phyloP scores from a whole-genome alignment of 2,329 filamentous ascomycete genomes.

The Colletotrichum truncatum region DNA sequence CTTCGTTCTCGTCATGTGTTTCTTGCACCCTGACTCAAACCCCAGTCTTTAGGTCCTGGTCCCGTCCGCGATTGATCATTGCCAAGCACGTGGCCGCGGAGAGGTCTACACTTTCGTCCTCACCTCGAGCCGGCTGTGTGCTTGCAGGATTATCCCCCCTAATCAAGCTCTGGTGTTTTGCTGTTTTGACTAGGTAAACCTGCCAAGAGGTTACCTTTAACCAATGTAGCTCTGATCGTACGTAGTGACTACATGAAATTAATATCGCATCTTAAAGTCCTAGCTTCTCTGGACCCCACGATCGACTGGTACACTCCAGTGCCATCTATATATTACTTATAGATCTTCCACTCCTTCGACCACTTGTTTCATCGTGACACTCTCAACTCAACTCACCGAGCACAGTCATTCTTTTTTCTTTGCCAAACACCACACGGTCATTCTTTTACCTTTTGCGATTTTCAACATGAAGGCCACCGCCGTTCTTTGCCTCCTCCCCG shows the following conservation, averaged over 20 bases:
- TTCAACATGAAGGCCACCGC: slow-evolving; percentile 34
- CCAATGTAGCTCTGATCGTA: slow-evolving; percentile 7
- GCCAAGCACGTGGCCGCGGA: slow-evolving; percentile 8
- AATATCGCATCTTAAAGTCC: slow-evolving; percentile 11
- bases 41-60: background rate
- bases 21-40: slow-evolving; percentile 1
- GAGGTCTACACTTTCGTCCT: background rate
- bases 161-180: background rate
- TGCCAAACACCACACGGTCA: background rate
- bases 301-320: slow-evolving; percentile 5
- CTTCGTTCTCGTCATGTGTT: slow-evolving; percentile 19
- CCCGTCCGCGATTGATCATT: slow-evolving; percentile 11
- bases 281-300: slow-evolving; percentile 2
- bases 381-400: background rate
- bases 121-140: background rate
- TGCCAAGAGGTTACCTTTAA: slow-evolving; percentile 17
- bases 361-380: background rate
- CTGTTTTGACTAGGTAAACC: background rate
- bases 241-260: slow-evolving; percentile 20
- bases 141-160: background rate
- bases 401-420: slow-evolving; percentile 12
- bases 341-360: slow-evolving; percentile 7
- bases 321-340: slow-evolving; percentile 17
- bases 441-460: background rate
- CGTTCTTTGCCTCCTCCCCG: slow-evolving; percentile 31